Evolutionary conservation across 768 basidiomycete species (phyloP).

Genomic region (Leccinum boreale): DNA sequence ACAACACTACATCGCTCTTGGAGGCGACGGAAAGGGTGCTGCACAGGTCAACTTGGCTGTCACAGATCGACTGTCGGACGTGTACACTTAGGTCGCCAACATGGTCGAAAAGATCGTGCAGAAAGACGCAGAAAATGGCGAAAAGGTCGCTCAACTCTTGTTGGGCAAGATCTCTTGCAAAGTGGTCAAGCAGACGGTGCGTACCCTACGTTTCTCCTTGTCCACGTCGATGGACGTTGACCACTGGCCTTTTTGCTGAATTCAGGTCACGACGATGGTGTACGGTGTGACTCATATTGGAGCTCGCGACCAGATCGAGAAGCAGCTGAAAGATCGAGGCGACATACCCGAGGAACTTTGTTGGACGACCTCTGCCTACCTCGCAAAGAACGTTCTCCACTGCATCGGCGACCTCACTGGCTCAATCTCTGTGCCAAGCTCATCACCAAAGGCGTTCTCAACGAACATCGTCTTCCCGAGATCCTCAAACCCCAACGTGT

Average conservation of each 20-base stretch:
- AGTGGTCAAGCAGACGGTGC: slow-evolving; percentile 94
- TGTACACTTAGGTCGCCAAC: slow-evolving; percentile 87
- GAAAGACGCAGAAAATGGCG: slow-evolving; percentile 49
- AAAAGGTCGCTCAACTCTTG: slow-evolving; percentile 56
- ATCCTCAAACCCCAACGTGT: slow-evolving; percentile 26
- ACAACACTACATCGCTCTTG: slow-evolving; percentile 97
- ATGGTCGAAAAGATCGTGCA: slow-evolving; percentile 74
- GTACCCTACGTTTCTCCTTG: slow-evolving; percentile 18
- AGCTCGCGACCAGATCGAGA: slow-evolving; percentile 92
- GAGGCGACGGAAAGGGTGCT: slow-evolving; percentile 87
- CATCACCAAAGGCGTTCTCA: slow-evolving; percentile 83
- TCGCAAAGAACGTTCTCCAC: slow-evolving; percentile 72
- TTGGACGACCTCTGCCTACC: slow-evolving; percentile 72
- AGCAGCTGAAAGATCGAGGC: slow-evolving; percentile 73
- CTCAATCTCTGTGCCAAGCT: slow-evolving; percentile 78
- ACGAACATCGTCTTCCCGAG: slow-evolving; percentile 52
- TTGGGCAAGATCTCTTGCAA: slow-evolving; percentile 83
- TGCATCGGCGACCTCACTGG: slow-evolving; percentile 92
- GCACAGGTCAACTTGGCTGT: slow-evolving; percentile 87
- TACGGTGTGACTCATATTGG: slow-evolving; percentile 97
- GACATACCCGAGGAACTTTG: slow-evolving; percentile 71
- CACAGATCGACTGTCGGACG: slow-evolving; percentile 86
- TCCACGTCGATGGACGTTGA: not conserved
- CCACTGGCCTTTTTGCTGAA: not conserved
- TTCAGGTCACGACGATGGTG: slow-evolving; percentile 95